Percentiles rank a stretch among this genome's conserved stretches.
These are phyloP conservation scores for Crithidia mellificae DNA, from an alignment of 208 protist species.

Conservation along the genomic window DNA sequence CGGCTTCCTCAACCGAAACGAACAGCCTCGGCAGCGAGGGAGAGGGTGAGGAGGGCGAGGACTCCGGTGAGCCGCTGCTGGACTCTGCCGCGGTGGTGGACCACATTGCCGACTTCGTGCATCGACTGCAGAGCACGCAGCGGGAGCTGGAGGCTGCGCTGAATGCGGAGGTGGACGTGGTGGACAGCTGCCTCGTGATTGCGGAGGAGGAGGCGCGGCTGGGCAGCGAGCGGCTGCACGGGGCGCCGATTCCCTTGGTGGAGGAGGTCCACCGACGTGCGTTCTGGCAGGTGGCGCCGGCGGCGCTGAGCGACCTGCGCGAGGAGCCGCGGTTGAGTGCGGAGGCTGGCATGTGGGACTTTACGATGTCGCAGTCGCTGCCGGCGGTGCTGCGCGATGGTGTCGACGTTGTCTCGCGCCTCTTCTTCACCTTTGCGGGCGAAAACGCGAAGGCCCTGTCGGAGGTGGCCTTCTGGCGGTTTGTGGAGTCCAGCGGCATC, in stretches of 20 bases:
- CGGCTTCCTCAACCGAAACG: too few species aligned
- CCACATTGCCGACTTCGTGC: slow-evolving; percentile 11
- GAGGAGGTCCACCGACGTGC: slow-evolving; percentile 29
- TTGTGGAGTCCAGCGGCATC: slow-evolving; percentile 45
- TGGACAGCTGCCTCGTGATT: slow-evolving; percentile 13
- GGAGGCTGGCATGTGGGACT: slow-evolving; percentile 46
- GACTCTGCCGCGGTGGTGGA: slow-evolving; percentile 12
- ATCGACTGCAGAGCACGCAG: slow-evolving; percentile 8
- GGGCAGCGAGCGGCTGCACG: slow-evolving; percentile 41
- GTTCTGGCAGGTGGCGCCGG: slow-evolving; percentile 57
- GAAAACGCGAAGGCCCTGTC: slow-evolving; percentile 54
- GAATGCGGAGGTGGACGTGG: slow-evolving; percentile 2
- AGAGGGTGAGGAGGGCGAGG: background rate
- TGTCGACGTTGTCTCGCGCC: slow-evolving; percentile 40
- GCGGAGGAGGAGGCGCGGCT: slow-evolving; percentile 36
- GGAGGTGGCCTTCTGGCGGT: slow-evolving; percentile 83
- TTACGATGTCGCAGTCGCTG: slow-evolving; percentile 39
- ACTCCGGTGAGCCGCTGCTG: slow-evolving; percentile 14
- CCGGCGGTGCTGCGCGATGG: slow-evolving; percentile 46
- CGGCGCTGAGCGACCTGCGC: slow-evolving; percentile 55
- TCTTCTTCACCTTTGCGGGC: slow-evolving; percentile 78
- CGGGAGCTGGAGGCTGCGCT: slow-evolving; percentile 19
- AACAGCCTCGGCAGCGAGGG: too few species aligned
- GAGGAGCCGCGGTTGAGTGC: slow-evolving; percentile 21
- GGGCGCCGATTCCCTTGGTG: slow-evolving; percentile 52